Evolutionary conservation across 1,284 basidiomycete species (phyloP).

Genomic region (Microbotryomycetes sp.): DNA sequence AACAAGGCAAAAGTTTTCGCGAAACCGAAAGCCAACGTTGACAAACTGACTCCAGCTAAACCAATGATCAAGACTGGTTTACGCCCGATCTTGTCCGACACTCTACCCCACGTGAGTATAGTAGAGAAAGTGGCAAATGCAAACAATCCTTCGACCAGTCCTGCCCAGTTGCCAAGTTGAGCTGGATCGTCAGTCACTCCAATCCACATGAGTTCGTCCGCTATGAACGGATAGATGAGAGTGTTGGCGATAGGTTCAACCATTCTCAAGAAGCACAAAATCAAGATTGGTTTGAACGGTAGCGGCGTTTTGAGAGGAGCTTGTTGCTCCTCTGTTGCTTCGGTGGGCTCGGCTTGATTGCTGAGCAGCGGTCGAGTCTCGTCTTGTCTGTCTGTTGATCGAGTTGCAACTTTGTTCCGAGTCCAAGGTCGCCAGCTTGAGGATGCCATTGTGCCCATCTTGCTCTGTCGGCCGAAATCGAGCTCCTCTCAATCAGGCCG

Average conservation of each 20-base stretch:
- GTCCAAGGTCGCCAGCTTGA: too few species aligned
- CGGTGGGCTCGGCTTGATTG: too few species aligned
- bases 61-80: constrained; percentile 45
- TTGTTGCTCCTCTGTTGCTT: too few species aligned
- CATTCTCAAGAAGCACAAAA: neutral
- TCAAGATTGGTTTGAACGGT: neutral
- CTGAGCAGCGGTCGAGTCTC: too few species aligned
- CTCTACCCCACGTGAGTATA: constrained; percentile 42
- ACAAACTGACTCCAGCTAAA: constrained; percentile 41
- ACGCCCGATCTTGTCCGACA: constrained; percentile 42
- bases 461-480: too few species aligned
- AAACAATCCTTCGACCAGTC: constrained; percentile 38
- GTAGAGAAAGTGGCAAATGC: constrained; percentile 36
- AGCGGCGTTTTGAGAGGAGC: too few species aligned
- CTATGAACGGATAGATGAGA: neutral
- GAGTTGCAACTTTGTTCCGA: too few species aligned
- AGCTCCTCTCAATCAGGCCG: too few species aligned
- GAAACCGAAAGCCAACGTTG: constrained; percentile 43
- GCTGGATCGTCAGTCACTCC: neutral
- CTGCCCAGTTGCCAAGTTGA: neutral
- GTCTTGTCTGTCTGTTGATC: too few species aligned
- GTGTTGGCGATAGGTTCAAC: neutral
- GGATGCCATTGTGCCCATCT: too few species aligned
- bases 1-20: constrained; percentile 40
- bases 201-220: neutral